These are phyloP conservation scores for Kazachstania kunashirensis DNA, from an alignment of 805 yeast genomes.

Conservation along the genomic window DNA sequence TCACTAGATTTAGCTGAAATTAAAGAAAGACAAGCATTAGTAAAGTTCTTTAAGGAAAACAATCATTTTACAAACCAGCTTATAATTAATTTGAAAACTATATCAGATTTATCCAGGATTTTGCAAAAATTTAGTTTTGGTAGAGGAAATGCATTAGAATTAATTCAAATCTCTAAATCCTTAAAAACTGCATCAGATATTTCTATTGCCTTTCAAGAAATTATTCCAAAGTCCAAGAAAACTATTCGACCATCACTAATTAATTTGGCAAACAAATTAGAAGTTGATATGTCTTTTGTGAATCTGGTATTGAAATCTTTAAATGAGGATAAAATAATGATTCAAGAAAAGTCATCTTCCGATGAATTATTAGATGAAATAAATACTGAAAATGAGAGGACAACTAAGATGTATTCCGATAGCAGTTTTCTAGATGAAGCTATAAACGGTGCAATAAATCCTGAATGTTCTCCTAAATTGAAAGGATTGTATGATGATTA, in stretches of 20 bases:
- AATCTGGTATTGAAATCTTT: slow-evolving; percentile 34
- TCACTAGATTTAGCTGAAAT: slow-evolving; percentile 51
- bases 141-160: slow-evolving; percentile 36
- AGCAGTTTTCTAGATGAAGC: no score
- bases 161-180: slow-evolving; percentile 36
- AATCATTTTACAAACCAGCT: slow-evolving; percentile 25
- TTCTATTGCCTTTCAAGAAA: slow-evolving; percentile 9
- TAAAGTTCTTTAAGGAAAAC: slow-evolving; percentile 34
- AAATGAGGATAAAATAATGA: slow-evolving; percentile 31
- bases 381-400: no score
- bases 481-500: slow-evolving; percentile 30
- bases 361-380: background rate
- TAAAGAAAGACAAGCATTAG: slow-evolving; percentile 43
- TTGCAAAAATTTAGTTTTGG: slow-evolving; percentile 49
- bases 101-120: slow-evolving; percentile 51
- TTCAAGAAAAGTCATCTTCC: slow-evolving; percentile 3
- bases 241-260: slow-evolving; percentile 22
- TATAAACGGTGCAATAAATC: slow-evolving; percentile 30
- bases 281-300: slow-evolving; percentile 35
- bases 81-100: slow-evolving; percentile 32
- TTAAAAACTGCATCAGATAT: slow-evolving; percentile 31
- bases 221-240: slow-evolving; percentile 16
- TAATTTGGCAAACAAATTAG: slow-evolving; percentile 23
- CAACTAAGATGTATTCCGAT: no score
- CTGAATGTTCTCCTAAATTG: slow-evolving; percentile 28